phyloP scores from a whole-genome alignment of 371 early-diverging fungal genomes.

The Mucor plumbeus region DNA sequence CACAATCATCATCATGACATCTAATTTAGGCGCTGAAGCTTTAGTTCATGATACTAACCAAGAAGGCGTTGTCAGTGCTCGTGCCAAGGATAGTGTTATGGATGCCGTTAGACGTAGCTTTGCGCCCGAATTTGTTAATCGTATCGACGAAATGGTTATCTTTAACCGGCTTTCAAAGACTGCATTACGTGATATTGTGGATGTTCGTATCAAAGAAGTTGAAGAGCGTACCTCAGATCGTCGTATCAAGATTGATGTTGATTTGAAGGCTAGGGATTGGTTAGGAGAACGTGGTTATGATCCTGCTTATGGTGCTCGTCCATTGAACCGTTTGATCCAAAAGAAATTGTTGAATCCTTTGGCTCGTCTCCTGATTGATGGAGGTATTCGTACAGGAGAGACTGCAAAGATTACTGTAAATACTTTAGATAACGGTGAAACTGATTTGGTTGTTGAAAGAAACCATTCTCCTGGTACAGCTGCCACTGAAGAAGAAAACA shows the following conservation, averaged over 20 bases:
- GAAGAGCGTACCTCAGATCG: constrained; percentile 78
- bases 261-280: constrained; percentile 74
- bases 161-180: constrained; percentile 71
- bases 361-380: constrained; percentile 79
- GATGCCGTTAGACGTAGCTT: constrained; percentile 78
- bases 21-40: constrained; percentile 81
- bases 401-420: constrained; percentile 52
- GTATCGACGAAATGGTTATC: constrained; percentile 83
- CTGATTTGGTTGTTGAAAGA: constrained; percentile 40
- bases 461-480: constrained; percentile 46
- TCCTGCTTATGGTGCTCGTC: constrained; percentile 87
- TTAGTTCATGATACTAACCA: constrained; percentile 56
- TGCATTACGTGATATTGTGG: constrained; percentile 77
- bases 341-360: constrained; percentile 83
- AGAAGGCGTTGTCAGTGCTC: constrained; percentile 52
- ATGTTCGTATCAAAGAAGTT: constrained; percentile 78
- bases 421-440: constrained; percentile 35
- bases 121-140: constrained; percentile 92
- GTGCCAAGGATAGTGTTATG: constrained; percentile 67
- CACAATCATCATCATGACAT: constrained; percentile 92
- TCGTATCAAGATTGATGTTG: constrained; percentile 75
- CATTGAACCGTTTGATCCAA: constrained; percentile 83
- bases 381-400: constrained; percentile 74
- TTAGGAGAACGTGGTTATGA: constrained; percentile 83
- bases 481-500: constrained; percentile 28